Conservation (phyloP, 164 flowering plant species). For the Liriodendron chinense region DNA sequence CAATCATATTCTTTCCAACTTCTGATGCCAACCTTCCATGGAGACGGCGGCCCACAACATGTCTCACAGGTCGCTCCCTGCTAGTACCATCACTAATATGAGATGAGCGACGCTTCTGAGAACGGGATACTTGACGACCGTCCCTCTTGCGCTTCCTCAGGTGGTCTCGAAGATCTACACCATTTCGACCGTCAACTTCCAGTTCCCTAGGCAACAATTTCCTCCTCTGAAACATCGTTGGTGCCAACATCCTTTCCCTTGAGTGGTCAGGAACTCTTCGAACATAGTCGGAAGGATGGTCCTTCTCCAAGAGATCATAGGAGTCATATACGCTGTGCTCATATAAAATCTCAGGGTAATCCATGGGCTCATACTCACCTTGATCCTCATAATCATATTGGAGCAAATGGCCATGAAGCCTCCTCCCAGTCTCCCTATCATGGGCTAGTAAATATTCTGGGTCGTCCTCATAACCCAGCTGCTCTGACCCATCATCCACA, state of each 20-base stretch:
- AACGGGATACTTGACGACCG: not conserved
- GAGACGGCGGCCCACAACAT: constrained; percentile 7
- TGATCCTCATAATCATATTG: constrained; percentile 35
- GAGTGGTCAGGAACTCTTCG: constrained; percentile 17
- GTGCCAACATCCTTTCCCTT: constrained; percentile 26
- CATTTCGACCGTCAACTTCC: constrained; percentile 14
- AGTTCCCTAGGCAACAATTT: constrained; percentile 21
- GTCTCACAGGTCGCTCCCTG: constrained; percentile 22
- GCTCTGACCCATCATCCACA: constrained; percentile 50
- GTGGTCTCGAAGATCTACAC: constrained; percentile 46
- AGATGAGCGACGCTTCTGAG: constrained; percentile 9
- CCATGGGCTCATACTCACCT: constrained; percentile 25
- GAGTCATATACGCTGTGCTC: constrained; percentile 26
- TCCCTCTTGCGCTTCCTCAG: constrained; percentile 39
- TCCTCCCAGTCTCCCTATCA: constrained; percentile 34
- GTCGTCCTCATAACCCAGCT: constrained; percentile 38
- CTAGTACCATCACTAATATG: constrained; percentile 13
- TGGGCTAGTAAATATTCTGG: constrained; percentile 26
- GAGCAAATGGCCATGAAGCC: constrained; percentile 28
- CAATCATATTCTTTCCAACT: constrained; percentile 24
- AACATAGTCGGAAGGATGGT: constrained; percentile 15
- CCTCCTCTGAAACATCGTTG: constrained; percentile 29
- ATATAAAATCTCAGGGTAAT: constrained; percentile 21
- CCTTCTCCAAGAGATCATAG: constrained; percentile 26
- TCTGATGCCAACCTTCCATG: constrained; percentile 38